phyloP scores from a whole-genome alignment of 106 monocot species.

The Apostasia ramifera region DNA sequence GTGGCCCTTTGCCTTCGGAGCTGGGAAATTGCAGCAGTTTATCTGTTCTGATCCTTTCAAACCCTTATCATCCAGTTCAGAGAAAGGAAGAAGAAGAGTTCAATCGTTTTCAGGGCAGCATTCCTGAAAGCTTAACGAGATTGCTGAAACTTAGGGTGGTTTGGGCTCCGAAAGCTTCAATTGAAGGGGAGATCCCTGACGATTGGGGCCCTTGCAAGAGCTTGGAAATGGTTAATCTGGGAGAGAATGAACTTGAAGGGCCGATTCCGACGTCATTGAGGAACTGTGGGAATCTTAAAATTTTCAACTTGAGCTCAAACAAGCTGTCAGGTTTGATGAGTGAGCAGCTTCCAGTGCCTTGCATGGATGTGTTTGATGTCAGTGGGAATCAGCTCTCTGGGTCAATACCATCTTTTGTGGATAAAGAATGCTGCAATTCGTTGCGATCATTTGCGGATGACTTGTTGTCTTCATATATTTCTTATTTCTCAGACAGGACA shows the following conservation, averaged over 20 bases:
- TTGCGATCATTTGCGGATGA: constrained; percentile 13
- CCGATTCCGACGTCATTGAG: constrained; percentile 29
- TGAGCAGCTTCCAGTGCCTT: constrained; percentile 49
- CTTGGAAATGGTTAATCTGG: constrained; percentile 80
- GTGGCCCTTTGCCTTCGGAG: constrained; percentile 59
- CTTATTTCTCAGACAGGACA: constrained; percentile 28
- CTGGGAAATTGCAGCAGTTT: constrained; percentile 64
- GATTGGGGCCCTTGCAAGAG: constrained; percentile 67
- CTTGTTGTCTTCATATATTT: constrained; percentile 28
- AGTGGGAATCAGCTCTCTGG: constrained; percentile 68
- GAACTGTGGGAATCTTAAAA: constrained; percentile 56
- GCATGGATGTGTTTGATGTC: constrained; percentile 77
- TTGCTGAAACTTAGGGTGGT: constrained; percentile 62
- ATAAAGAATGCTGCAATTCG: constrained; percentile 17
- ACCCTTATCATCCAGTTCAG: constrained; percentile 27
- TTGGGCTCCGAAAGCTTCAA: constrained; percentile 67
- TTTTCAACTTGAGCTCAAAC: constrained; percentile 75
- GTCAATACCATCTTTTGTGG: constrained; percentile 47
- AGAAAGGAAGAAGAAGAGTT: constrained; percentile 30
- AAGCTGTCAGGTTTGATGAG: constrained; percentile 56
- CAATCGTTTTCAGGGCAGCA: constrained; percentile 68
- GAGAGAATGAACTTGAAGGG: constrained; percentile 53
- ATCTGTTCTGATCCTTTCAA: constrained; percentile 55
- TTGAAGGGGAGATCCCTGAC: constrained; percentile 66
- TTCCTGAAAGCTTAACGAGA: constrained; percentile 49